Evolutionary conservation across 78 protist species (phyloP).

Genomic region (Capsaspora owczarzaki): DNA sequence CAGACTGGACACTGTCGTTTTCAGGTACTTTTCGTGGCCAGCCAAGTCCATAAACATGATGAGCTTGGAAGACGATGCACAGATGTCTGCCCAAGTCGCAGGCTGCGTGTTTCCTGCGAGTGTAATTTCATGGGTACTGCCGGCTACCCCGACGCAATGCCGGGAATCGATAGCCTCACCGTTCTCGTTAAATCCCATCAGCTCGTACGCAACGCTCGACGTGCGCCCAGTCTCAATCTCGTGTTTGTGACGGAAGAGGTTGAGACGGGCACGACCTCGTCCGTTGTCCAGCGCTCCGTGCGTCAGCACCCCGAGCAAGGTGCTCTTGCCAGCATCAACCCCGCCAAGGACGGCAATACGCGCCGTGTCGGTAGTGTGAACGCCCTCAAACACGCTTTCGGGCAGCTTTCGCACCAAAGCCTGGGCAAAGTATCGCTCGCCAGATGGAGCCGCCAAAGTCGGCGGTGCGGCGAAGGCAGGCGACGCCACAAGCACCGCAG

Average conservation of each 20-base stretch:
- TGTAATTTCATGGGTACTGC: not conserved
- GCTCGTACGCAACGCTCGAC: slow-evolving; percentile 56
- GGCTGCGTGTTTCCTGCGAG: not conserved
- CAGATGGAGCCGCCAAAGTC: no score
- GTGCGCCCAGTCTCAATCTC: slow-evolving; percentile 84
- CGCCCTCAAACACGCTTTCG: not conserved
- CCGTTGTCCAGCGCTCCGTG: slow-evolving; percentile 82
- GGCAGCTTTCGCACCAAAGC: not conserved
- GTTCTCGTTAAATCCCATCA: slow-evolving; percentile 68
- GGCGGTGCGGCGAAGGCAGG: not conserved
- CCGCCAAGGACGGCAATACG: slow-evolving; percentile 1
- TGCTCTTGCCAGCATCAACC: slow-evolving; percentile 28
- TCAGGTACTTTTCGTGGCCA: slow-evolving; percentile 80
- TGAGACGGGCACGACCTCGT: slow-evolving; percentile 77
- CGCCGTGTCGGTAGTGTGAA: not conserved
- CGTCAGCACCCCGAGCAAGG: slow-evolving; percentile 79
- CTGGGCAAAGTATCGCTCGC: not conserved
- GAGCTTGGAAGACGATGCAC: not conserved
- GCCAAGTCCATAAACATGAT: slow-evolving; percentile 79
- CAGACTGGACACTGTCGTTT: slow-evolving; percentile 90
- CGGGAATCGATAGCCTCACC: slow-evolving; percentile 32
- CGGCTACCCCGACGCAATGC: no score
- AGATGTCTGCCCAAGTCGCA: not conserved
- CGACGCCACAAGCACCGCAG: not conserved
- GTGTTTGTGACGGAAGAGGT: slow-evolving; percentile 79